phyloP scores from a whole-genome alignment of 192 early-diverging fungal species.

The Paraglomus brasilianum region DNA sequence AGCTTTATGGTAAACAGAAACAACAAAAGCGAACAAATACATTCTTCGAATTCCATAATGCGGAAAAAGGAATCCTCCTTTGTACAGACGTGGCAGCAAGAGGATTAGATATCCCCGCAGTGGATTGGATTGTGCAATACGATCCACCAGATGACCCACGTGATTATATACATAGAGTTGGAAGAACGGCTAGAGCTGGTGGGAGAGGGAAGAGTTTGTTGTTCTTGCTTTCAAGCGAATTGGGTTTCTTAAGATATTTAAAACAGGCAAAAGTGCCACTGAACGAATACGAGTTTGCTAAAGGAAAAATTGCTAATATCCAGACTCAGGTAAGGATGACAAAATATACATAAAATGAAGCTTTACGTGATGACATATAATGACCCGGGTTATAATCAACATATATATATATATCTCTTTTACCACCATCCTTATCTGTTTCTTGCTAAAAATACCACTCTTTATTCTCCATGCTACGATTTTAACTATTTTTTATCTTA shows the following conservation, averaged over 20 bases:
- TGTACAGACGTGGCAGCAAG: constrained; percentile 98
- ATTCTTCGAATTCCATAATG: constrained; percentile 99
- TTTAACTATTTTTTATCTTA: constrained; percentile 8
- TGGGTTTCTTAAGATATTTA: constrained; percentile 93
- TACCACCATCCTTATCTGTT: neutral
- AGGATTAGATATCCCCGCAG: constrained; percentile 95
- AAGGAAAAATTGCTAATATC: constrained; percentile 92
- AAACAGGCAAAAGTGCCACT: constrained; percentile 98
- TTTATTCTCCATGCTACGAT: constrained; percentile 24
- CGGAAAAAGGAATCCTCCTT: constrained; percentile 87
- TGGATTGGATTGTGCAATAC: constrained; percentile 99
- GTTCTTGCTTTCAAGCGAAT: constrained; percentile 90
- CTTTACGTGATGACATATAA: neutral
- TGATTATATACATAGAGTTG: constrained; percentile 94
- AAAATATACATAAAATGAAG: neutral
- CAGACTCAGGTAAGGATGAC: constrained; percentile 65
- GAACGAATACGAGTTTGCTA: constrained; percentile 99
- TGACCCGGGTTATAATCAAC: neutral
- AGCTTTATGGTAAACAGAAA: constrained; percentile 91
- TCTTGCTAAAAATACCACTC: neutral
- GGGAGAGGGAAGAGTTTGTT: constrained; percentile 88
- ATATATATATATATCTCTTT: neutral
- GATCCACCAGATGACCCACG: constrained; percentile 99
- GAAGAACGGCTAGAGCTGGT: constrained; percentile 94
- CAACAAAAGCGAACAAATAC: constrained; percentile 98